These are phyloP conservation scores for Linnemannia elongata DNA, from an alignment of 192 early-diverging fungal genomes.

Conservation along the genomic window DNA sequence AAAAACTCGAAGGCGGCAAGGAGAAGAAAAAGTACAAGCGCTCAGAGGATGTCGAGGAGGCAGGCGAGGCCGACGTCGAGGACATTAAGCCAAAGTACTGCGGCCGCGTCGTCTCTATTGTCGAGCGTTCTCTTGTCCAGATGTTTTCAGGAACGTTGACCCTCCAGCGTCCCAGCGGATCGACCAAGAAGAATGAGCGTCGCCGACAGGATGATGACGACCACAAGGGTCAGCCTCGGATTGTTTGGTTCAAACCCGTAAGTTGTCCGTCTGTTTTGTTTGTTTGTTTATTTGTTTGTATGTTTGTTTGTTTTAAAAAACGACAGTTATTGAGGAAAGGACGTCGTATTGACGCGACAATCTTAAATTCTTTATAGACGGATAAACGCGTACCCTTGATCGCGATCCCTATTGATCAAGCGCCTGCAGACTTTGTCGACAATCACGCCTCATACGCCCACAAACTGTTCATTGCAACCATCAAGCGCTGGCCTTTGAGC, in stretches of 20 bases:
- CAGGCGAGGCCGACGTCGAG: slow-evolving; percentile 69
- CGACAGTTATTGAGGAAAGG: not conserved
- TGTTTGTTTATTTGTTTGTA: not conserved
- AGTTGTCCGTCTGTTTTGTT: not conserved
- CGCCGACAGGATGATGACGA: slow-evolving; percentile 59
- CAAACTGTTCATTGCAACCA: slow-evolving; percentile 73
- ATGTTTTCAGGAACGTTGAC: slow-evolving; percentile 68
- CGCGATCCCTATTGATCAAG: slow-evolving; percentile 80
- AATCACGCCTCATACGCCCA: slow-evolving; percentile 69
- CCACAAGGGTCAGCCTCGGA: slow-evolving; percentile 64
- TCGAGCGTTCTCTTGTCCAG: slow-evolving; percentile 69
- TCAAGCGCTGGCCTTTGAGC: slow-evolving; percentile 81
- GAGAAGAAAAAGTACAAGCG: slow-evolving; percentile 70
- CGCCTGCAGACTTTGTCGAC: slow-evolving; percentile 78
- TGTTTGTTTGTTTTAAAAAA: not conserved
- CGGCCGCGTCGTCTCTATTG: slow-evolving; percentile 70
- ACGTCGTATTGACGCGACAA: not conserved
- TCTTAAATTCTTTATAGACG: slow-evolving; percentile 31
- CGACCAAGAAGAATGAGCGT: slow-evolving; percentile 55
- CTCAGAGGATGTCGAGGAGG: slow-evolving; percentile 63
- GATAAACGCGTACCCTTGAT: slow-evolving; percentile 85
- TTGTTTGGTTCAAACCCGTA: slow-evolving; percentile 86
- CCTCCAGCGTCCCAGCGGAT: slow-evolving; percentile 50
- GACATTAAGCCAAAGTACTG: slow-evolving; percentile 70
- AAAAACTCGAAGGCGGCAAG: slow-evolving; percentile 73